Conservation (phyloP, 1,284 basidiomycete genomes). For the Ceraceosorus bombacis region DNA sequence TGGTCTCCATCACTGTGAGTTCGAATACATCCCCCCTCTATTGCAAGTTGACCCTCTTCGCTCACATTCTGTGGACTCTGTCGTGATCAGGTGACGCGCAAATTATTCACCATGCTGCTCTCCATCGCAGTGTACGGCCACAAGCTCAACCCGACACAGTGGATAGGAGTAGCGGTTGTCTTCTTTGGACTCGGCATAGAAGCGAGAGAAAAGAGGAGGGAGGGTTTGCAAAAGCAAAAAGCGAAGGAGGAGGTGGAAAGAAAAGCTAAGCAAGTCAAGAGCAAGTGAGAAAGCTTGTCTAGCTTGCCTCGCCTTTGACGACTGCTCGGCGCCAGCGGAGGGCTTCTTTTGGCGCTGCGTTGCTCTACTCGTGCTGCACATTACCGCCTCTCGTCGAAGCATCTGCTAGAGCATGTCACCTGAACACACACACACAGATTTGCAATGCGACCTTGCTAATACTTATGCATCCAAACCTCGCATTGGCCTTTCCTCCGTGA, state of each 20-base stretch:
- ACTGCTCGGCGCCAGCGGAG: too few species aligned
- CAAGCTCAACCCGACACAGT: conserved; percentile 73
- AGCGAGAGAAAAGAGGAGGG: conserved; percentile 56
- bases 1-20: conserved; percentile 46
- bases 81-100: conserved; percentile 64
- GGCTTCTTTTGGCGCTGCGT: too few species aligned
- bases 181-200: conserved; percentile 90
- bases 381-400: too few species aligned
- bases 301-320: too few species aligned
- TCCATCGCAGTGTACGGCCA: conserved; percentile 90
- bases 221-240: conserved; percentile 11
- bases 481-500: too few species aligned
- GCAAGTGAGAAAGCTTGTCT: background rate
- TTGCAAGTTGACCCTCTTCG: background rate
- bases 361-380: too few species aligned
- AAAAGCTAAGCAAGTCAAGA: background rate
- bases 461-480: too few species aligned
- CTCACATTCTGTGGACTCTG: background rate
- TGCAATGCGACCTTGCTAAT: too few species aligned
- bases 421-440: too few species aligned
- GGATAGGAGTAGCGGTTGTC: conserved; percentile 80
- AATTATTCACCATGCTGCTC: conserved; percentile 95
- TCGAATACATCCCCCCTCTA: background rate
- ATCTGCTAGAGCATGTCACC: too few species aligned
- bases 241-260: too few species aligned